These are phyloP conservation scores for Berkeleyomyces rouxiae DNA, from an alignment of 2,329 filamentous ascomycete species.

Conservation along the genomic window DNA sequence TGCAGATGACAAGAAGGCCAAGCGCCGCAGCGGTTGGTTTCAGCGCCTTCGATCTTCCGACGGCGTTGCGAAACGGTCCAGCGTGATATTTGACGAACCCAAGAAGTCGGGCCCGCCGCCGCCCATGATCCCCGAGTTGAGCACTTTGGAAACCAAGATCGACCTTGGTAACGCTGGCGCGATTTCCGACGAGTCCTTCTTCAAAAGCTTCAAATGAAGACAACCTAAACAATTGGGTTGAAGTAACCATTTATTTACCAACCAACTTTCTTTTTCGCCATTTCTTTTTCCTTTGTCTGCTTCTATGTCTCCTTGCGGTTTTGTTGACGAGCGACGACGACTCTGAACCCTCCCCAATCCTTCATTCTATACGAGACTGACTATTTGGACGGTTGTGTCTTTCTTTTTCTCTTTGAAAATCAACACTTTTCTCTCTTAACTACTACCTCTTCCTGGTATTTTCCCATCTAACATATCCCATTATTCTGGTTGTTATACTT, in stretches of 20 bases:
- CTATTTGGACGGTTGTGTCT: conserved; percentile 3
- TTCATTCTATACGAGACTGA: conserved; percentile 9
- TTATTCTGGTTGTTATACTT: neutral
- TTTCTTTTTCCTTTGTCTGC: neutral
- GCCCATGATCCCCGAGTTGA: conserved; percentile 44
- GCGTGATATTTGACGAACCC: conserved; percentile 24
- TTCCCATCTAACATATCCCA: conserved; percentile 1
- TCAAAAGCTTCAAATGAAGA: conserved; percentile 40
- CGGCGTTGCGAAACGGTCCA: conserved; percentile 25
- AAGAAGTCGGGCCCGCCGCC: conserved; percentile 35
- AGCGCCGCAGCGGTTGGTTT: conserved; percentile 43
- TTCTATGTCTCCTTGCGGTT: conserved; percentile 3
- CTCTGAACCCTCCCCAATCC: conserved; percentile 11
- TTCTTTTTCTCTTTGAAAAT: conserved; percentile 10
- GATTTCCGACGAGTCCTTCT: conserved; percentile 34
- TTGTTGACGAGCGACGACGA: conserved; percentile 11
- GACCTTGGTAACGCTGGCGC: conserved; percentile 28
- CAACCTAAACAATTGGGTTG: neutral
- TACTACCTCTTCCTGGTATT: neutral
- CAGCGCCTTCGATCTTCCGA: conserved; percentile 29
- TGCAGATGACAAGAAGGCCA: conserved; percentile 36
- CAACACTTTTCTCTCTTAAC: neutral
- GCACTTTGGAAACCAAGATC: conserved; percentile 32
- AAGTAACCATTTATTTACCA: neutral
- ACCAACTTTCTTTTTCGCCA: conserved; percentile 10